Evolutionary conservation across 164 flowering plant genomes (phyloP), one percentile per base, ranked within the genome.

Genomic region (Akebia trifoliata): DNA sequence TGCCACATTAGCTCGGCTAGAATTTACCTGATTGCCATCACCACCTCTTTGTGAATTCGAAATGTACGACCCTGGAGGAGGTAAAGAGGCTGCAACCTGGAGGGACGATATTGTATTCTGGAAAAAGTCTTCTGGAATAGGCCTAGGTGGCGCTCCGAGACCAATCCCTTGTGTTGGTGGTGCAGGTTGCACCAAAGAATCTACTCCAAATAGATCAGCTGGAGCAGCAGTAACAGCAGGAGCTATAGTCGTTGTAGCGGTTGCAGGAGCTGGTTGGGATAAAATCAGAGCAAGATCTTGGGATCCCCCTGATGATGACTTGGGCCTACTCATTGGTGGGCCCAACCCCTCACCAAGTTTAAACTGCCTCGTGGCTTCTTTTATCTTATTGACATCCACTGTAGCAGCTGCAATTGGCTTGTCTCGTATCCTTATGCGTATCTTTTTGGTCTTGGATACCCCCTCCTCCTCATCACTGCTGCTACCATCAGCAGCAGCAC

Each of bases 71-170:
- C 95, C 95, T 29, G 96, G 78, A 65, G 95, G 90, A 63, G 80
- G 83, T 61, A 90, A 65, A 42, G 89, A 45, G 35, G 89, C 86
- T 25, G 97, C 99, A 64, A 90, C 91, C 68, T 85, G 85, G 15
- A 94, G 45, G 45, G 99, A 90, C 32, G 97, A 79, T 61, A 94
- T 77, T 28, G 99, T 94, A 66, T 90, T 82, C 76, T 90, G 93
- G 70, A 94, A 94, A 47, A 94, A 94, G 70, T 94, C 97, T 72
- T 94, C 99, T 2, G 99, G 96, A 18, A 94, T 94, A 40, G 99
- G 99, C 57, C 87, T 65, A 43, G 78, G 85, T 39, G 81, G 35
- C 48, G 75, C 70, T 57, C 95, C 95, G 37, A 17, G 38, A 56
- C 92, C 90, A 25, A 37, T 60, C 32, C 77, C 67, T 51, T 74